Evolutionary conservation across 2,329 filamentous ascomycete species (phyloP).

Genomic region (Stemphylium lycopersici): DNA sequence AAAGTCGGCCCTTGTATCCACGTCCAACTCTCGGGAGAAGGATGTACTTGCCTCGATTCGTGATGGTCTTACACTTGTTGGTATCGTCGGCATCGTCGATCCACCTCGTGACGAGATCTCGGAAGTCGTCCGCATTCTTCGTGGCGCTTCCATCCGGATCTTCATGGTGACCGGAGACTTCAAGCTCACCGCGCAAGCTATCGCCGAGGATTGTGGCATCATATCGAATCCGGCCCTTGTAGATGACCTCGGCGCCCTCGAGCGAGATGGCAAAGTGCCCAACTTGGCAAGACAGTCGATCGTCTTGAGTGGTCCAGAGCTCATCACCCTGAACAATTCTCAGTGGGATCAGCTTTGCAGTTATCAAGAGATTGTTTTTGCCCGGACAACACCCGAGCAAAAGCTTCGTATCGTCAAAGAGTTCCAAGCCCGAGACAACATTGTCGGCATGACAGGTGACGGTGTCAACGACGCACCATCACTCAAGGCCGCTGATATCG

Average conservation of each 20-base stretch:
- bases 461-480: slow-evolving; percentile 60
- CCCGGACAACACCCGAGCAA: slow-evolving; percentile 74
- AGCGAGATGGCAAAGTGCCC: slow-evolving; percentile 36
- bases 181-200: slow-evolving; percentile 74
- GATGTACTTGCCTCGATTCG: slow-evolving; percentile 62
- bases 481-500: slow-evolving; percentile 64
- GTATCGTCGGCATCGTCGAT: slow-evolving; percentile 65
- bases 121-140: slow-evolving; percentile 65
- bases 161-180: slow-evolving; percentile 86
- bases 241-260: slow-evolving; percentile 61
- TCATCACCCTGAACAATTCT: slow-evolving; percentile 67
- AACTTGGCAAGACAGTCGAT: slow-evolving; percentile 34
- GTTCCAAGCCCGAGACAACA: slow-evolving; percentile 66
- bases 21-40: slow-evolving; percentile 61
- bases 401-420: slow-evolving; percentile 81
- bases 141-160: slow-evolving; percentile 73
- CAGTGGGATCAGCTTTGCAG: slow-evolving; percentile 71
- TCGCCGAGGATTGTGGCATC: slow-evolving; percentile 75
- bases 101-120: slow-evolving; percentile 66
- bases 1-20: slow-evolving; percentile 57
- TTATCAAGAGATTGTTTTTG: slow-evolving; percentile 78
- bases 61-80: slow-evolving; percentile 58
- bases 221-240: slow-evolving; percentile 61
- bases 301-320: slow-evolving; percentile 53
- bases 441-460: slow-evolving; percentile 60